A percentile compares a stretch with the other conserved stretches of the same genome.
These are phyloP conservation scores for Lasiosphaeria hispida DNA, from an alignment of 495 filamentous ascomycete species.

Conservation along the genomic window DNA sequence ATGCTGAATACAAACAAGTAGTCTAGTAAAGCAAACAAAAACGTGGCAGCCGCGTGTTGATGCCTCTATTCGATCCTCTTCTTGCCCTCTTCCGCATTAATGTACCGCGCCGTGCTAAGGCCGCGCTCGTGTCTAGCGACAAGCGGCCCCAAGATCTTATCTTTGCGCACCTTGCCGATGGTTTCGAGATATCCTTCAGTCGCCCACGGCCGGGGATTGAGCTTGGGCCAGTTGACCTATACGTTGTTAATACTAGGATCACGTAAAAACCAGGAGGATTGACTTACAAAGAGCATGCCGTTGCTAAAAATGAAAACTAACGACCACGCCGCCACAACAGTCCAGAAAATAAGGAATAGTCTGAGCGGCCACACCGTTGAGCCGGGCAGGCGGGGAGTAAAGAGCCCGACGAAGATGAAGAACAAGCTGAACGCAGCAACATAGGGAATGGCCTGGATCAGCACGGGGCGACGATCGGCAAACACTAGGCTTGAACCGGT, in stretches of 20 bases:
- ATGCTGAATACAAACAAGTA: no score
- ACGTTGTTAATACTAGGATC: not conserved
- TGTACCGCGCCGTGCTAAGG: conserved; percentile 71
- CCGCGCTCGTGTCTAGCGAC: conserved; percentile 74
- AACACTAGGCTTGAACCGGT: conserved; percentile 68
- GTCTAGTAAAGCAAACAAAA: no score
- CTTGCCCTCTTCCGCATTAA: conserved; percentile 90
- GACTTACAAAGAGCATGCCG: conserved; percentile 89
- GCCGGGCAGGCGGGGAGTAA: conserved; percentile 65
- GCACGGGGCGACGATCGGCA: conserved; percentile 77
- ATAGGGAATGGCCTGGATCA: conserved; percentile 89
- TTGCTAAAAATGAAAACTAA: conserved; percentile 71
- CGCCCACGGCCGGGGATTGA: conserved; percentile 81
- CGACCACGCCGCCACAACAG: conserved; percentile 64
- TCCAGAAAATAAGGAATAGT: conserved; percentile 73
- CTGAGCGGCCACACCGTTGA: conserved; percentile 73
- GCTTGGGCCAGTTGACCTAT: conserved; percentile 97
- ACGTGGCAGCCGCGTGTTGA: no score
- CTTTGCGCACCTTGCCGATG: conserved; percentile 68
- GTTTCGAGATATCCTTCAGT: conserved; percentile 88
- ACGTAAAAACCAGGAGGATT: not conserved
- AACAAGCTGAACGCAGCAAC: conserved; percentile 84
- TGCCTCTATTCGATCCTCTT: conserved; percentile 77
- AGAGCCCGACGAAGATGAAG: conserved; percentile 74
- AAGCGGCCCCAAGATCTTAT: conserved; percentile 70